Base-by-base conservation (phyloP, 169 alveolate genomes). In the Neospora caninum region DNA sequence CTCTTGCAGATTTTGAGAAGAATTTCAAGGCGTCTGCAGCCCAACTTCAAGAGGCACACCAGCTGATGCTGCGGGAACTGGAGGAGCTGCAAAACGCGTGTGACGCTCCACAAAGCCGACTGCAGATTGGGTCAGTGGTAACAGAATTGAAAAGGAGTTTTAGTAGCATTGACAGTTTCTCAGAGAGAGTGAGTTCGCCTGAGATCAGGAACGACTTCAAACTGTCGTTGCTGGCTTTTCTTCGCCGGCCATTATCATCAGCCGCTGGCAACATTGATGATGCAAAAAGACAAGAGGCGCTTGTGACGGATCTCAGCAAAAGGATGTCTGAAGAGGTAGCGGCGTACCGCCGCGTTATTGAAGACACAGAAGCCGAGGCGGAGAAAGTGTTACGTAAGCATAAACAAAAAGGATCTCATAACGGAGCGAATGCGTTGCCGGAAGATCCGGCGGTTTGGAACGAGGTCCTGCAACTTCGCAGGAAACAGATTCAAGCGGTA, bases 91-190 rank as follows among this genome's bases (percentile, higher is more conserved):
- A 9, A 22, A n/a, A 78, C n/a, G 86, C 22, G 27, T 78, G 43
- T 10, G 86, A 78, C 86, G 18, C 86, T 6, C 86, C 86, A 78
- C 86, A 78, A n/a, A 78, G 10, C 42, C 86, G 86, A 16, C 31
- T 78, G 45, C 86, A 78, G 86, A 78, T 78, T 22, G 86, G 86
- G 22, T 13, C 45, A 18, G 29, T 20, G 39, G 29, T n/a, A 0
- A 36, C 86, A 38, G 86, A 78, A n/a, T 38, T 78, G 86, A n/a
- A 22, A n/a, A 2, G 27, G 86, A 78, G 86, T 78, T n/a, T 2
- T n/a, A 43, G 31, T 9, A 22, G 45, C 45, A 6, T 78, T 16
- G 45, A 78, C 9, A 4, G 27, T 36, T 78, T 78, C 42, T 4
- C 31, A 10, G 29, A 78, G 86, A 6, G 45, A 78, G 86, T n/a